Evolutionary conservation across 352 stramenopile genomes (phyloP).

Genomic region (Globisporangium spiculum): DNA sequence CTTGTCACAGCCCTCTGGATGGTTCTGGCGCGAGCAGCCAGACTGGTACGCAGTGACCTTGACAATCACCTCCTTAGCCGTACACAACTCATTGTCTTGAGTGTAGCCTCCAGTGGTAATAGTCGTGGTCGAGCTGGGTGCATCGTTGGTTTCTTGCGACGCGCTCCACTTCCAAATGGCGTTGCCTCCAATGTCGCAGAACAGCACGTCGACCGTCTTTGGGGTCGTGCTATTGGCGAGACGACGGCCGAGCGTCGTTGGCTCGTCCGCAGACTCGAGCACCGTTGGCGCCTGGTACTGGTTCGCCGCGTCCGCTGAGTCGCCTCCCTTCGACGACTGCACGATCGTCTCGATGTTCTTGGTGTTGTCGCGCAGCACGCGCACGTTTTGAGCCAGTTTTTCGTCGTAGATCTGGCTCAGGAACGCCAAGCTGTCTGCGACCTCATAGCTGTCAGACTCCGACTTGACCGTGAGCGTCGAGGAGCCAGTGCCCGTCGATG

Average conservation of each 20-base stretch:
- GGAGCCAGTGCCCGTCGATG: conserved; percentile 6
- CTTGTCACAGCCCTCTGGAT: conserved; percentile 57
- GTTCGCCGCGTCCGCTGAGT: conserved; percentile 19
- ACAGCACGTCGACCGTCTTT: conserved; percentile 51
- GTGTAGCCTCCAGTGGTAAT: conserved; percentile 13
- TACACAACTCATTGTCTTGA: conserved; percentile 22
- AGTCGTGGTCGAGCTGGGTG: conserved; percentile 26
- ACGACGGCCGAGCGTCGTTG: conserved; percentile 34
- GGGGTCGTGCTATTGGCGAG: conserved; percentile 15
- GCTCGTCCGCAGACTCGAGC: conserved; percentile 31
- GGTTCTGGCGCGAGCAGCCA: conserved; percentile 65
- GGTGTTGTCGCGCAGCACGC: conserved; percentile 48
- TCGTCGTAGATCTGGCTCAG: conserved; percentile 55
- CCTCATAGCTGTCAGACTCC: conserved; percentile 18
- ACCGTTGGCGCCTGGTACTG: conserved; percentile 52
- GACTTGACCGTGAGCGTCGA: conserved; percentile 18
- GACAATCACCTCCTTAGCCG: conserved; percentile 34
- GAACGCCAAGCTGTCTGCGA: conserved; percentile 37
- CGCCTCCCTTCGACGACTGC: conserved; percentile 39
- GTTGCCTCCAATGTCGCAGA: conserved; percentile 72
- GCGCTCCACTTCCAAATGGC: conserved; percentile 74
- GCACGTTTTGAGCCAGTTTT: conserved; percentile 40
- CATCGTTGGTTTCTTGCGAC: conserved; percentile 32
- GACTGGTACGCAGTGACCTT: conserved; percentile 64
- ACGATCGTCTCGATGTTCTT: conserved; percentile 56